Evolutionary conservation across 208 protist genomes (phyloP).

Genomic region (Strigomonas culicis): DNA sequence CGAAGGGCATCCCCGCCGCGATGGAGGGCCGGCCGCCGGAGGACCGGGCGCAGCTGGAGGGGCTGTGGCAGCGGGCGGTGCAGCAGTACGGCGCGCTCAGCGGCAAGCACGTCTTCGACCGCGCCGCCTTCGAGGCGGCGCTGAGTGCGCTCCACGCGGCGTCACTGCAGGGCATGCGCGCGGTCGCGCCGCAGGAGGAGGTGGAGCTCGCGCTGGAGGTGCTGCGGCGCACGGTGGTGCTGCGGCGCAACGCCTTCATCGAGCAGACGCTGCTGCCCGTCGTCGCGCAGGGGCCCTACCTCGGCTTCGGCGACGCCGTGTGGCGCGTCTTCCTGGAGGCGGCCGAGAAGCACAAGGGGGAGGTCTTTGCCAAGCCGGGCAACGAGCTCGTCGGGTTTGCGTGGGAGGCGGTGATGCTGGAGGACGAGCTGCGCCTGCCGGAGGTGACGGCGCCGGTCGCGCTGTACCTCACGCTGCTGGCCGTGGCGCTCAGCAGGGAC

Average conservation of each 20-base stretch:
- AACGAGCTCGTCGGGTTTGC: conserved; percentile 39
- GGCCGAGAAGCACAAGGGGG: conserved; percentile 36
- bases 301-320: conserved; percentile 60
- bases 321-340: conserved; percentile 66
- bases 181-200: conserved; percentile 26
- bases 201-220: conserved; percentile 63
- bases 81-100: conserved; percentile 26
- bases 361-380: conserved; percentile 25
- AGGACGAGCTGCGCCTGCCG: conserved; percentile 56
- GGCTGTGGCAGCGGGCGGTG: conserved; percentile 39
- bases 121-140: conserved; percentile 35
- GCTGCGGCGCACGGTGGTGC: conserved; percentile 56
- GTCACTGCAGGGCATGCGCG: conserved; percentile 19
- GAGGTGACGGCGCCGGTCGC: conserved; percentile 65
- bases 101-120: conserved; percentile 46
- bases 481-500: conserved; percentile 26
- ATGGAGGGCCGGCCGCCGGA: conserved; percentile 7
- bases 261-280: conserved; percentile 42
- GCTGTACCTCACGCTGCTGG: conserved; percentile 59
- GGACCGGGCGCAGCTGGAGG: conserved; percentile 19
- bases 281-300: conserved; percentile 38
- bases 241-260: conserved; percentile 58
- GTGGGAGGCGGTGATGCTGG: conserved; percentile 66
- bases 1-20: conserved; percentile 39
- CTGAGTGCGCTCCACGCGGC: conserved; percentile 29